Base-by-base conservation (phyloP, 2,329 filamentous ascomycete species). In the Thelonectria discophora region DNA sequence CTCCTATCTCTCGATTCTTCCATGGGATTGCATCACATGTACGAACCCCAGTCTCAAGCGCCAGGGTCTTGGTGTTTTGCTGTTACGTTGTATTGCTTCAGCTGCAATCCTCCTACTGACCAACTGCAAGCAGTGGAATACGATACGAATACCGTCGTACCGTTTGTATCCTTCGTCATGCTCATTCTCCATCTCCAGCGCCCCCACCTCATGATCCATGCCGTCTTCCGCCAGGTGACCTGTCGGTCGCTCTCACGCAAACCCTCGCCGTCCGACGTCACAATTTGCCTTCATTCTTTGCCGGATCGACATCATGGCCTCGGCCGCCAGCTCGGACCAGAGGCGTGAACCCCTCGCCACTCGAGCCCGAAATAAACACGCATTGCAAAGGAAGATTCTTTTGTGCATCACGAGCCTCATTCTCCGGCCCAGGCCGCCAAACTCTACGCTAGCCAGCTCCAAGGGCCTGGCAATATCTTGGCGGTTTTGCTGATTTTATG, bases 401-500 rank as follows among this genome's bases (percentile, higher is more conserved):
- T 51, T 46, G 27, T 24, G n/a, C 55, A 47, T 63, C 60, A 60
- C 60, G 60, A 63, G 56, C 51, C 27, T 43, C 47, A 37, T 50
- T 37, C 34, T n/a, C 46, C 51, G 51, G 60, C 51, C 51, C 52
- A 60, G 47, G 30, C 60, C 60, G 60, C 43, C 42, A 52, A 56
- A 37, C 47, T 56, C 43, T 52, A 17, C 58, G 40, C 58, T 60
- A 60, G 13, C 42, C 24, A 46, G 42, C 18, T 46, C 42, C 42
- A 9, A 37, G 34, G 32, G 34, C 34, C 34, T 37, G 42, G 42
- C 42, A 24, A 45, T 15, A 46, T 48, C 27, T 30, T 40, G 32
- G 24, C 37, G 30, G 18, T 37, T 51, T 55, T 56, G 59, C 60
- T 63, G 60, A 60, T 55, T 63, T 60, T 60, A 63, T 56, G 58